Conservation (phyloP, 352 stramenopile genomes). For the Globisporangium paddicum region DNA sequence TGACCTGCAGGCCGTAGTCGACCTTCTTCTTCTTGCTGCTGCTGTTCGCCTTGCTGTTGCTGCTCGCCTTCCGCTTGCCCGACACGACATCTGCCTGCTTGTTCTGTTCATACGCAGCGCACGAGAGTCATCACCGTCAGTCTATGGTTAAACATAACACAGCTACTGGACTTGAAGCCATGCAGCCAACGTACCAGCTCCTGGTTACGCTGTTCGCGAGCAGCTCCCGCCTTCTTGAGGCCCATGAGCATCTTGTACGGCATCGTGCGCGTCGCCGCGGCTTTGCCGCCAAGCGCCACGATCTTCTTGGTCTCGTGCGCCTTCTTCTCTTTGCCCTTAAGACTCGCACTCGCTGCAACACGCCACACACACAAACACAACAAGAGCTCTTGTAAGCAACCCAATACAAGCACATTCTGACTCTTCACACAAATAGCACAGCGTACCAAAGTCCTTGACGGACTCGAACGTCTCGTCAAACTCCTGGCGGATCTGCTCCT, state of each 20-base stretch:
- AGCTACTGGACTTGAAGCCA: not conserved
- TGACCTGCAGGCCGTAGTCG: conserved; percentile 73
- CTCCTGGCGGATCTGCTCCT: conserved; percentile 71
- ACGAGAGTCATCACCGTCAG: not conserved
- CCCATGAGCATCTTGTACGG: conserved; percentile 76
- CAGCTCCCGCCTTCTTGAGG: conserved; percentile 57
- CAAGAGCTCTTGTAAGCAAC: not conserved
- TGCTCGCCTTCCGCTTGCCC: conserved; percentile 51
- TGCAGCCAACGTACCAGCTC: conserved; percentile 35
- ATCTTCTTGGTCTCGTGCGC: conserved; percentile 66
- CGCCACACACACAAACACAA: not conserved
- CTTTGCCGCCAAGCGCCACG: conserved; percentile 61
- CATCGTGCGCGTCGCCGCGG: conserved; percentile 42
- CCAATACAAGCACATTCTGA: not conserved
- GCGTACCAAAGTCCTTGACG: conserved; percentile 64
- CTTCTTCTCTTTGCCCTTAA: conserved; percentile 83
- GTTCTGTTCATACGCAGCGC: conserved; percentile 23
- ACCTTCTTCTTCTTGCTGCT: conserved; percentile 66
- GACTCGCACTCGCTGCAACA: conserved; percentile 31
- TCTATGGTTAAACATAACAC: not conserved
- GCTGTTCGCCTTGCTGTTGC: conserved; percentile 21
- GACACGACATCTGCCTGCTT: conserved; percentile 69
- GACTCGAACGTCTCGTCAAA: conserved; percentile 71
- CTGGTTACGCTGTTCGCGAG: conserved; percentile 48
- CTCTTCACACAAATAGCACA: not conserved